These are phyloP conservation scores for Myotisia sp. DNA, from an alignment of 2,329 filamentous ascomycete genomes.

Conservation along the genomic window DNA sequence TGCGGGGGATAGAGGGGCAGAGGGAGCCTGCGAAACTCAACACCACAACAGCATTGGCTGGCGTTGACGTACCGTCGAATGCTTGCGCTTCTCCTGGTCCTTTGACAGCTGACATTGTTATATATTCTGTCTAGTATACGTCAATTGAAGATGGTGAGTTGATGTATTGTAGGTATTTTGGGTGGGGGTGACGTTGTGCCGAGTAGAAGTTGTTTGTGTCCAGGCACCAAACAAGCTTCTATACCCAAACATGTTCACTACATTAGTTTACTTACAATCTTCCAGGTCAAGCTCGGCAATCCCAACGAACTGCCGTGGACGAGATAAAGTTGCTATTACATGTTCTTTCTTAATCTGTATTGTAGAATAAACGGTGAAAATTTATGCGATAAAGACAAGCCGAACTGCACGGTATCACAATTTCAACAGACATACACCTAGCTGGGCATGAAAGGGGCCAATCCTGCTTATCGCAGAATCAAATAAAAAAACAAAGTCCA, in stretches of 20 bases:
- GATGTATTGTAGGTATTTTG: no score
- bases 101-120: conserved; percentile 43
- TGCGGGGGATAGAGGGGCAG: neutral
- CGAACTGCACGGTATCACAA: neutral
- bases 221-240: no score
- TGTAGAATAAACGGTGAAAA: neutral
- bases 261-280: no score
- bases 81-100: conserved; percentile 46
- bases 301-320: no score
- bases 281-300: no score
- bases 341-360: neutral
- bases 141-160: neutral
- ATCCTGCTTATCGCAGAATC: no score
- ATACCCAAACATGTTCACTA: no score
- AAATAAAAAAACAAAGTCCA: neutral
- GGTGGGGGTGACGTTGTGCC: no score
- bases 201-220: no score
- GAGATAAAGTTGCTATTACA: neutral
- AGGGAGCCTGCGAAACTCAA: conserved; percentile 2
- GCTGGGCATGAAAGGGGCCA: no score
- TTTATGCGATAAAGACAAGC: neutral
- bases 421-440: neutral
- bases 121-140: neutral
- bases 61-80: conserved; percentile 39
- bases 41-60: conserved; percentile 1